Evolutionary conservation across 768 basidiomycete species (phyloP), one percentile per base, ranked within the genome.

Genomic region (Austroboletus festivus): DNA sequence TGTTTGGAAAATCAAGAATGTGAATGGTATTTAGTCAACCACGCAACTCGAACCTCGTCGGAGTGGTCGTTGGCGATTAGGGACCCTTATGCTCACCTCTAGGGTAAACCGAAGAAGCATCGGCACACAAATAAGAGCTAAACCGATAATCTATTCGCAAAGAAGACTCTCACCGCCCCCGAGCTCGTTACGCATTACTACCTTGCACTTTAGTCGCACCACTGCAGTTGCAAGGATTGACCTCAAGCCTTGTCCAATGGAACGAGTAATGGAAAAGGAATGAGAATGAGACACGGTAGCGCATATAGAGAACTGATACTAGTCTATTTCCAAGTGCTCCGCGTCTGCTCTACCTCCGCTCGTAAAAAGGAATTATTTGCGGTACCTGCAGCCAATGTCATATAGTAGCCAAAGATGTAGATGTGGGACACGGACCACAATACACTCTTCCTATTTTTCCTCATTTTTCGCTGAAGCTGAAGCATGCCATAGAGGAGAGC

Each of bases 401-500:
- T 33, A 18, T 23, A 31, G 34, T 1, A 12, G 24, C 11, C 26
- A 1, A 28, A 15, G 13, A n/a, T 12, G 28, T 5, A 23, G 19
- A 20, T 12, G 28, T 7, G 12, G 22, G 30, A 38, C 9, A 61
- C 73, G 46, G 62, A 94, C 94, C 94, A 97, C 43, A 91, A 72
- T 12, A 93, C 86, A 38, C 83, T 82, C 72, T 90, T 90, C 62
- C 93, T 76, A 71, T 81, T 89, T 62, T 84, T 78, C 60, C 93
- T 75, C 89, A 96, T 96, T 77, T 98, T 97, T 48, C 93, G 83
- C 70, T 96, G 93, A 42, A 97, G 79, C 67, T 97, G 93, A 39
- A 97, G 79, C 92, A 96, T 92, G 42, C 93, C 93, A 60, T 94
- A 96, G 53, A 98, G 76, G 34, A 98, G 78, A 13, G 96, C 96